Percentiles rank a stretch among this genome's conserved stretches.
phyloP scores from a whole-genome alignment of 257 asterid species.

The Gynochthodes officinalis region DNA sequence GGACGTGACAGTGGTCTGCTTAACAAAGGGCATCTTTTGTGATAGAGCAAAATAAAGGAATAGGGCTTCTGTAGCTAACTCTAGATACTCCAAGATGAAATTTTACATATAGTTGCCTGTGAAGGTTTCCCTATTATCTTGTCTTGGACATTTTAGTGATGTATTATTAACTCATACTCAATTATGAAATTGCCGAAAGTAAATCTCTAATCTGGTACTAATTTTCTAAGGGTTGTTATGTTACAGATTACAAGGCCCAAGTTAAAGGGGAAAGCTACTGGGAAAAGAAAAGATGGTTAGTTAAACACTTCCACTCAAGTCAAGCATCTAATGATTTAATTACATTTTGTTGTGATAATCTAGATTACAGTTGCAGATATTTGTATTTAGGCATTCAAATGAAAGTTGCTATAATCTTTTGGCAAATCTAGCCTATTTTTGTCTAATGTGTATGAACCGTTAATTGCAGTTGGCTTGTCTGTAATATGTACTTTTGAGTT shows the following conservation, averaged over 20 bases:
- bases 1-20: neutral
- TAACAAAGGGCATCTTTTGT: too few relatives aligned
- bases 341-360: neutral
- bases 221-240: neutral
- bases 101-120: neutral
- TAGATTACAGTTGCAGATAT: neutral
- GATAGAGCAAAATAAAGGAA: neutral
- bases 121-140: neutral
- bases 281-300: slow-evolving; percentile 19
- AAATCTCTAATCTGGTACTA: neutral
- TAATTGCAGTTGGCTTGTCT: neutral
- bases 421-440: neutral
- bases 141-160: neutral
- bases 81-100: neutral
- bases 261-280: slow-evolving; percentile 13
- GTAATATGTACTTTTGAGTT: neutral
- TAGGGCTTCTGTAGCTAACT: neutral
- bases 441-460: neutral
- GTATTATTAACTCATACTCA: neutral
- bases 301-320: neutral
- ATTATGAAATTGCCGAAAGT: neutral
- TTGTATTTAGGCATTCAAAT: neutral
- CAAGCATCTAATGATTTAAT: neutral
- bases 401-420: neutral
- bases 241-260: slow-evolving; percentile 11